Percentiles rank a stretch among this genome's conserved stretches.
phyloP scores from a whole-genome alignment of 176 grass and related monocot genomes.

The Carex scoparia region DNA sequence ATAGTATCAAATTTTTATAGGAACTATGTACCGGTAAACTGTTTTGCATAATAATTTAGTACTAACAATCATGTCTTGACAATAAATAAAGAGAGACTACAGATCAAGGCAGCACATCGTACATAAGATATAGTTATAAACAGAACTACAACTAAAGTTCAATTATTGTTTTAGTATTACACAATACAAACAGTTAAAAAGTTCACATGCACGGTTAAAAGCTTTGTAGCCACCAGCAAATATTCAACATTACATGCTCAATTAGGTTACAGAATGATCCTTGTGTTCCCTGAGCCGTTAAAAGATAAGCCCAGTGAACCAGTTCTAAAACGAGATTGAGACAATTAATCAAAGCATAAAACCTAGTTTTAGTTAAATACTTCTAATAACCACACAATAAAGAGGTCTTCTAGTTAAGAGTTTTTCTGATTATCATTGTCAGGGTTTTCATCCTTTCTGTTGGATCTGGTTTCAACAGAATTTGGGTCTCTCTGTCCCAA shows the following conservation, averaged over 20 bases:
- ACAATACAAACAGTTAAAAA: conserved; percentile 37
- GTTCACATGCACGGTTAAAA: conserved; percentile 34
- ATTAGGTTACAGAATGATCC: conserved; percentile 40
- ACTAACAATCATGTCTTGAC: background rate
- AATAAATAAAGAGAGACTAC: background rate
- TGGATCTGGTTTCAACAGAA: conserved; percentile 48
- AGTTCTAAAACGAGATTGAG: conserved; percentile 51
- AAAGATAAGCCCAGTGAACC: conserved; percentile 82
- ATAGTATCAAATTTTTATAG: background rate
- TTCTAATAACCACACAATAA: conserved; percentile 57
- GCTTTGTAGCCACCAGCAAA: background rate
- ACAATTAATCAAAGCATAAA: conserved; percentile 55
- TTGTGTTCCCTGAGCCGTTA: conserved; percentile 56
- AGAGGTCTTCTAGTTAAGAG: conserved; percentile 70
- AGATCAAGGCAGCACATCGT: background rate
- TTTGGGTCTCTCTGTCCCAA: conserved; percentile 51
- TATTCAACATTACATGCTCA: background rate
- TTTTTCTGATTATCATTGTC: conserved; percentile 45
- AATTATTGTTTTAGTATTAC: conserved; percentile 45
- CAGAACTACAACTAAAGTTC: background rate
- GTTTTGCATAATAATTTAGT: background rate
- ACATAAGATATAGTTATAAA: conserved; percentile 22
- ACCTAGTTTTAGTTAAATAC: conserved; percentile 42
- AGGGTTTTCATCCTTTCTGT: conserved; percentile 50
- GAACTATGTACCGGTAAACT: conserved; percentile 4